Percentiles rank a stretch among this genome's conserved stretches.
Evolutionary conservation across 2,329 filamentous ascomycete species (phyloP).

Genomic region (Teratosphaeria destructans): DNA sequence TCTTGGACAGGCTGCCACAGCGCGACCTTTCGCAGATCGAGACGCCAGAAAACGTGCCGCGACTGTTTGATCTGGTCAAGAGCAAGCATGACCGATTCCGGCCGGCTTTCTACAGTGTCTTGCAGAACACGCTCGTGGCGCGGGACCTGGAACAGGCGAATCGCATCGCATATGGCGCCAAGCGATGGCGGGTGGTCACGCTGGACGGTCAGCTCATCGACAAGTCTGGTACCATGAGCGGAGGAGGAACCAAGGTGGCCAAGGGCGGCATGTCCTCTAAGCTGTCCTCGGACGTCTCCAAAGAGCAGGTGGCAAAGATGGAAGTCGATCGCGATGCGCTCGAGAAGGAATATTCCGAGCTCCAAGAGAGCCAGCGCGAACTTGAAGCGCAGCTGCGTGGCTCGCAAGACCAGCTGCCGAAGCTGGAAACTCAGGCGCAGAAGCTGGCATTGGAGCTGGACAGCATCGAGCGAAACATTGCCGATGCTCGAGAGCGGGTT

Average conservation of each 20-base stretch:
- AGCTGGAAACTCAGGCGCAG: slow-evolving; percentile 79
- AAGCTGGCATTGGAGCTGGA: slow-evolving; percentile 84
- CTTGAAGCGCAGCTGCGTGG: slow-evolving; percentile 64
- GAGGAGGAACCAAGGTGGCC: slow-evolving; percentile 82
- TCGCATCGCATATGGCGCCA: slow-evolving; percentile 87
- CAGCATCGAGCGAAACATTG: slow-evolving; percentile 72
- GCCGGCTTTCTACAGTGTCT: slow-evolving; percentile 87
- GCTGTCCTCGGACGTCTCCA: slow-evolving; percentile 72
- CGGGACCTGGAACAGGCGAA: slow-evolving; percentile 91
- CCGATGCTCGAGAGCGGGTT: slow-evolving; percentile 72
- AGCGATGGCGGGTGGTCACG: slow-evolving; percentile 91
- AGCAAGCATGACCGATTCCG: slow-evolving; percentile 78
- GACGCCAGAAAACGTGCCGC: slow-evolving; percentile 84
- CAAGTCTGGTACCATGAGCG: slow-evolving; percentile 97
- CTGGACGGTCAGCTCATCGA: slow-evolving; percentile 92
- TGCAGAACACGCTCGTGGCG: slow-evolving; percentile 91
- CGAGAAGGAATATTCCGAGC: slow-evolving; percentile 71
- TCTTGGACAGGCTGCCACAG: slow-evolving; percentile 73
- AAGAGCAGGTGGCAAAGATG: slow-evolving; percentile 79
- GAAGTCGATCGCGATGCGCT: slow-evolving; percentile 77
- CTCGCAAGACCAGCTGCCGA: slow-evolving; percentile 67
- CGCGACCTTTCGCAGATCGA: slow-evolving; percentile 70
- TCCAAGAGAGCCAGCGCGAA: slow-evolving; percentile 74
- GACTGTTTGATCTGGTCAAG: slow-evolving; percentile 85
- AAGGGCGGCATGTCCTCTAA: slow-evolving; percentile 96